Conservation (phyloP, 495 filamentous ascomycete species). For the Lepidopterella palustris region DNA sequence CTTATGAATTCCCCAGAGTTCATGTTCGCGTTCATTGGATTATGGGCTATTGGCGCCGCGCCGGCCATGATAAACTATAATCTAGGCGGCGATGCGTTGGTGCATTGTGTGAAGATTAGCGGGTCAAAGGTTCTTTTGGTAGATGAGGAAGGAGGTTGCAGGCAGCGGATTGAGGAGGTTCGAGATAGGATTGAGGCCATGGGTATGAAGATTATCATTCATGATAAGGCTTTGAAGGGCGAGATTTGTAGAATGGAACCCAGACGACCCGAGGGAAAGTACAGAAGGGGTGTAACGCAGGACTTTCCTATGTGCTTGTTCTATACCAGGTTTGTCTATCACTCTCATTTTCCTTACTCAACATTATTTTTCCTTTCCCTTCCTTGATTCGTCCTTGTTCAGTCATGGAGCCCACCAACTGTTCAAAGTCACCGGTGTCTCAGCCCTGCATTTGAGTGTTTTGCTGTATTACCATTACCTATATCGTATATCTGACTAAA, state of each 20-base stretch:
- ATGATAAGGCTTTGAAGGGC: slow-evolving; percentile 44
- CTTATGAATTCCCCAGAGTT: slow-evolving; percentile 65
- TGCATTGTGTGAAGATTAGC: slow-evolving; percentile 62
- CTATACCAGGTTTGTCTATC: slow-evolving; percentile 50
- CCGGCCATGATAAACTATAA: slow-evolving; percentile 71
- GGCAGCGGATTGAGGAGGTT: slow-evolving; percentile 50
- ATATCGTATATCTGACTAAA: neutral
- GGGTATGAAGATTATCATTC: slow-evolving; percentile 47
- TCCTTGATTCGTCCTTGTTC: neutral
- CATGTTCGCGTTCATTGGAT: slow-evolving; percentile 55
- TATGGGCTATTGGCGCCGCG: slow-evolving; percentile 58
- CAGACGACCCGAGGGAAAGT: slow-evolving; percentile 45
- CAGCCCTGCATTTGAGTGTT: neutral
- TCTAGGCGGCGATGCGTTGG: slow-evolving; percentile 55
- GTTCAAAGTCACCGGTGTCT: neutral
- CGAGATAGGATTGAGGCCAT: slow-evolving; percentile 45
- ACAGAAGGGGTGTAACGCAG: slow-evolving; percentile 42
- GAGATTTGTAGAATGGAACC: slow-evolving; percentile 46
- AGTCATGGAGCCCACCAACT: neutral
- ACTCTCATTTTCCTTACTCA: neutral
- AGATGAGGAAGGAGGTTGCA: slow-evolving; percentile 54
- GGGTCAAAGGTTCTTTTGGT: slow-evolving; percentile 56
- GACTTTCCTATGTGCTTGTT: slow-evolving; percentile 54
- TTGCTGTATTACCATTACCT: neutral
- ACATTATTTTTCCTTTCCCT: slow-evolving; percentile 1